Base-by-base conservation (phyloP, 169 alveolate species). In the Sarcocystis neurona region DNA sequence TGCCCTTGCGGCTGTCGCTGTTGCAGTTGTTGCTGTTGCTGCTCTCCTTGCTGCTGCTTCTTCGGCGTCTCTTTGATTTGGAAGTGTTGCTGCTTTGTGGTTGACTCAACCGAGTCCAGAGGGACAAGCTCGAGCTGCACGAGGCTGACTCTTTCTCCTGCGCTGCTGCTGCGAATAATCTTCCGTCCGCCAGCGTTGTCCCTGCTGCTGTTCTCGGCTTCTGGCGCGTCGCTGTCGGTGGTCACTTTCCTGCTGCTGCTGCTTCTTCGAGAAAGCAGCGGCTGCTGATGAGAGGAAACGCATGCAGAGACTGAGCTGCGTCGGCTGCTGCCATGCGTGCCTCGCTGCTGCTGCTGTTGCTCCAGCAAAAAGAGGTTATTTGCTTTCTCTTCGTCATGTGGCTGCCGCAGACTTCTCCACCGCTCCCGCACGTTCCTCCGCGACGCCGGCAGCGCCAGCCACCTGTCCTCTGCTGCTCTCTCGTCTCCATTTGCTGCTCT, bases 1-100 rank as follows among this genome's bases (percentile, higher is more conserved):
- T 79, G 75, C 41, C 34, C 77, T 75, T 48, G 87, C 87, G 48
- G 75, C 87, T 79, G 87, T 53, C 58, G 44, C 87, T 79, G 75
- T 47, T 23, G 75, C 30, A 79, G 53, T 30, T 72, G 8, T 53
- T 74, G 84, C 58, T 74, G 30, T 27, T 47, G 53, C 75, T 50
- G 47, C 87, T 30, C 37, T 34, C 56, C 77, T 75, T 79, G 53
- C 56, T 32, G 72, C 53, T 0, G 87, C 87, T 50, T 72, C 87
- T 47, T 63, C 68, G 53, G 44, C 30, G 32, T 43, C 46, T 27
- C 48, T 32, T 41, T 37, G 56, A 37, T 72, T 37, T 79, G 46
- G 37, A 75, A 18, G 41, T 48, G 87, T 75, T n/a, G 77, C 32
- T 63, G 77, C 32, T 63, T 18, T n/a, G 18, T n/a, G n/a, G n/a